These are phyloP conservation scores for Neurospora intermedia DNA, from an alignment of 495 filamentous ascomycete species.

Conservation along the genomic window DNA sequence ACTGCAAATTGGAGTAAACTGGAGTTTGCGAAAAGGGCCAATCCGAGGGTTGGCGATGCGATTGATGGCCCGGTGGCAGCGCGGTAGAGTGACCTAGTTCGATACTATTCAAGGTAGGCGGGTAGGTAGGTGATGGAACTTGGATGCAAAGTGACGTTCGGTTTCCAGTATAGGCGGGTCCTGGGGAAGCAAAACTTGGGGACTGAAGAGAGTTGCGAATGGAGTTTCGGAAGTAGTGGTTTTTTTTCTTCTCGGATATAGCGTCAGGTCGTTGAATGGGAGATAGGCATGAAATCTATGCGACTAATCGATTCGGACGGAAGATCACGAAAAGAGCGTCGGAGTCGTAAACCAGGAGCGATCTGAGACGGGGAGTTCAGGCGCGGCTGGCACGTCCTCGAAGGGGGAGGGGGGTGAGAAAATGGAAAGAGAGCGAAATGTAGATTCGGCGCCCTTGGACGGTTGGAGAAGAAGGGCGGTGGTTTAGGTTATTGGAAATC, in stretches of 20 bases:
- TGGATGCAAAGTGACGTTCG: neutral
- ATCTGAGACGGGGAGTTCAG: neutral
- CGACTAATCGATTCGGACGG: neutral
- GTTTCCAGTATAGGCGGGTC: neutral
- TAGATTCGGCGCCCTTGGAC: neutral
- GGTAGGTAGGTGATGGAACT: neutral
- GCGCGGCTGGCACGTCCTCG: neutral
- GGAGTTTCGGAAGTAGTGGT: neutral
- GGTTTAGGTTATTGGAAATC: neutral
- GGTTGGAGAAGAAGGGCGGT: neutral
- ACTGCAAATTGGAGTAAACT: constrained; percentile 3
- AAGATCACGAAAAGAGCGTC: neutral
- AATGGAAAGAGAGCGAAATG: neutral
- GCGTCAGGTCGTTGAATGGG: neutral
- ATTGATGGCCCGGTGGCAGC: neutral
- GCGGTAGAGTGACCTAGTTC: neutral
- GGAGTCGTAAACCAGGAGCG: neutral
- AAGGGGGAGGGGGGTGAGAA: neutral
- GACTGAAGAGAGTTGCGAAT: too few species aligned
- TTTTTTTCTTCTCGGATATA: neutral
- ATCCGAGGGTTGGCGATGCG: neutral
- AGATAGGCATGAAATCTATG: neutral
- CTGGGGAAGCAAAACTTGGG: neutral
- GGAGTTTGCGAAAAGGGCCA: neutral
- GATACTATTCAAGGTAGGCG: neutral